Evolutionary conservation across 768 basidiomycete genomes (phyloP), one percentile per base, ranked within the genome.

Genomic region (Inosperma sp.): DNA sequence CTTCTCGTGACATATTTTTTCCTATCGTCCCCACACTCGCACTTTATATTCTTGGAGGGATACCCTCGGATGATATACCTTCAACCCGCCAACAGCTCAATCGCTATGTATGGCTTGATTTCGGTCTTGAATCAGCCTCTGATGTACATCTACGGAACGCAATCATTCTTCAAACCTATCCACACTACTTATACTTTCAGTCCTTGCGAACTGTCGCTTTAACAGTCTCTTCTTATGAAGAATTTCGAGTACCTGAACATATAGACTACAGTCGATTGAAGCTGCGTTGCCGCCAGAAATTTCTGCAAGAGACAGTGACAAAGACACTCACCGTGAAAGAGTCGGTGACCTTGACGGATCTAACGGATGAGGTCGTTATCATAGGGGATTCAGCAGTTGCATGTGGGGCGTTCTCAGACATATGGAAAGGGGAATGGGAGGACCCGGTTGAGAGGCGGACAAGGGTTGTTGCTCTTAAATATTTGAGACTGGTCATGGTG

Each of bases 121-220:
- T 77, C 17, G 80, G 79, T 12, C 57, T 70, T 29, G 81, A 83
- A 63, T 73, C 72, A 0, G 71, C 73, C 1, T 68, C 70, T 1
- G 82, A 83, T 62, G 74, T 83, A n/a, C 78, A 81, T 56, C 67
- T 83, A 23, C 77, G 82, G 17, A 83, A 83, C 42, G 73, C 79
- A 9, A 76, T 80, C 62, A 68, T 82, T 37, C 73, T 83, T 12
- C 79, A 79, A 56, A 75, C 73, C 5, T 77, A 78, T 58, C 79
- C 78, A 1, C 52, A 64, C 6, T 68, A 64, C 36, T 66, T 82
- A 16, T 76, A 78, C 57, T 83, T 82, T 60, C 73, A 73, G 35
- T 77, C 77, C 30, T 74, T 82, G 51, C 68, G 69, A 26, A 74
- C 80, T 7, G 66, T 81, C 42, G 71, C 76, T 4, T 70, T 75